Evolutionary conservation across 192 early-diverging fungal species (phyloP).

Genomic region (Phycomyces blakesleeanus): DNA sequence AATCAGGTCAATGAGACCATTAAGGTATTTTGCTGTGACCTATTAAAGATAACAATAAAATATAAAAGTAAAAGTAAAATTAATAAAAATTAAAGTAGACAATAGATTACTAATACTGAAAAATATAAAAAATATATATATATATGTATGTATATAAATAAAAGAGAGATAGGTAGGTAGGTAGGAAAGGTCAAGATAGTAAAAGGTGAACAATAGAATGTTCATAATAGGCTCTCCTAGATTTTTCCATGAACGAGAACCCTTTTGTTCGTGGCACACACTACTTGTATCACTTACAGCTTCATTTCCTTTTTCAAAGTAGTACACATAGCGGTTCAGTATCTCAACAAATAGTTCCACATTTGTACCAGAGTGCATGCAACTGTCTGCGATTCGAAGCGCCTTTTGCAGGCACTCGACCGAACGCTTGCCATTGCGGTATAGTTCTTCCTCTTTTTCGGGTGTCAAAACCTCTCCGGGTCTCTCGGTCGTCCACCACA

Average conservation of each 20-base stretch:
- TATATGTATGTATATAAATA: constrained; percentile 10
- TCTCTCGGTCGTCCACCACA: constrained; percentile 84
- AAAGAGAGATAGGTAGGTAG: too few species aligned
- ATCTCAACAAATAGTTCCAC: constrained; percentile 97
- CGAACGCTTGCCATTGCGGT: constrained; percentile 85
- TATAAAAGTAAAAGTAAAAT: constrained; percentile 10
- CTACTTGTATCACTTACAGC: constrained; percentile 50
- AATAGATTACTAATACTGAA: neutral
- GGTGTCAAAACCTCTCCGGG: constrained; percentile 29
- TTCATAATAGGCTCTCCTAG: neutral
- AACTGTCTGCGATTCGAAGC: constrained; percentile 90
- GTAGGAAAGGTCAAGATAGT: too few species aligned
- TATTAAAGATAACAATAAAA: constrained; percentile 25
- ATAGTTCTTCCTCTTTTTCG: constrained; percentile 49
- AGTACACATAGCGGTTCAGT: constrained; percentile 91
- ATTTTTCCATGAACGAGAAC: neutral
- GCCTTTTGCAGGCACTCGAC: constrained; percentile 92
- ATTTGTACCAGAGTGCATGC: constrained; percentile 85
- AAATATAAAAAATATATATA: constrained; percentile 2
- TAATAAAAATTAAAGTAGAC: constrained; percentile 9
- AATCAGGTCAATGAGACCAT: constrained; percentile 92
- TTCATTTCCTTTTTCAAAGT: constrained; percentile 90
- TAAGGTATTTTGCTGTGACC: constrained; percentile 90
- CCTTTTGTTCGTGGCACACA: neutral
- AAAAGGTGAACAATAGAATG: too few species aligned